A percentile compares a stretch with the other conserved stretches of the same genome.
phyloP scores from a whole-genome alignment of 2,329 filamentous ascomycete genomes.

The Colletotrichum gigasporum region DNA sequence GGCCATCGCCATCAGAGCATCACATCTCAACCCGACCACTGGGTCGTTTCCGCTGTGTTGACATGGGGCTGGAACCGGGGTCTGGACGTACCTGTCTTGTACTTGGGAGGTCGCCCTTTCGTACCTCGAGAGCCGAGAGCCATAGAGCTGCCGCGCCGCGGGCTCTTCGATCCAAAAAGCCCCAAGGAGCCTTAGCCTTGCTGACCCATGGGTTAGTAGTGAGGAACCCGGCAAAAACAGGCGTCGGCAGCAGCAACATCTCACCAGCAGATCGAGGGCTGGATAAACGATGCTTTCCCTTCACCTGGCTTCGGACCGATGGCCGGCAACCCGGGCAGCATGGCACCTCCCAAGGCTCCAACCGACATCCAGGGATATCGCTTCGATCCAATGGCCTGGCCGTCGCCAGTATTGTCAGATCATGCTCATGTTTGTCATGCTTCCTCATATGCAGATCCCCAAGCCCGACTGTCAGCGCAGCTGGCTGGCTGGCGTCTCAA shows the following conservation, averaged over 20 bases:
- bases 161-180: neutral
- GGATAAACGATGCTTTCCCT: neutral
- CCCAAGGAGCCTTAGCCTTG: neutral
- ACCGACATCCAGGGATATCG: neutral
- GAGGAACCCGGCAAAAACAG: neutral
- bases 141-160: neutral
- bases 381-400: neutral
- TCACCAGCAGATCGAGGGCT: neutral
- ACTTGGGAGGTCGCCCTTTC: neutral
- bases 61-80: conserved; percentile 14
- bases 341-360: neutral
- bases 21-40: conserved; percentile 28
- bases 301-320: neutral
- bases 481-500: neutral
- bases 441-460: neutral
- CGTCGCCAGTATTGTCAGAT: neutral
- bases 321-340: neutral
- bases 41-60: conserved; percentile 22
- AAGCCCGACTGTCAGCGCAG: neutral
- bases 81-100: conserved; percentile 1
- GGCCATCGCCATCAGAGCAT: conserved; percentile 18
- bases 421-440: neutral
- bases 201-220: neutral
- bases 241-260: neutral
- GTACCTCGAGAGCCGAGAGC: neutral